Percentiles rank a stretch among this genome's conserved stretches.
Conservation (phyloP, 306 rosid species). For the Acacia acuminata region DNA sequence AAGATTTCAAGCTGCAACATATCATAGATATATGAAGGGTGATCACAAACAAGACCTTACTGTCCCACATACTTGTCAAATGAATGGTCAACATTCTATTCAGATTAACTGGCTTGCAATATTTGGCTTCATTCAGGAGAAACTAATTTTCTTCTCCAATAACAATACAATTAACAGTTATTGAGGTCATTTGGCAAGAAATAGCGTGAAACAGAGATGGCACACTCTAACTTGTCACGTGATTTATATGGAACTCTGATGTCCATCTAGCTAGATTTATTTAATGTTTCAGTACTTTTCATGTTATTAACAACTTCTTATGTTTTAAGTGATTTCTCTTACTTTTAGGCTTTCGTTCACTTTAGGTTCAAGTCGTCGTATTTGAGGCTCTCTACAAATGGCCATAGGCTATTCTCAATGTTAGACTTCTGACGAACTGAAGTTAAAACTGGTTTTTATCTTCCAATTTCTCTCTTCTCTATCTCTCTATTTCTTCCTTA, state of each 20-base stretch:
- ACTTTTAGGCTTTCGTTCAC: background rate
- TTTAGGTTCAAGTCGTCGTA: background rate
- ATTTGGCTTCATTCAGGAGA: conserved; percentile 2
- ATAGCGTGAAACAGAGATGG: background rate
- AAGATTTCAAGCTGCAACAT: conserved; percentile 30
- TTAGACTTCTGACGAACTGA: background rate
- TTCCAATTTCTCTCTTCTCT: background rate
- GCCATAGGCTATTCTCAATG: background rate
- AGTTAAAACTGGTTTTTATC: background rate
- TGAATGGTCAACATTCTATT: background rate
- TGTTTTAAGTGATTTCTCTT: background rate
- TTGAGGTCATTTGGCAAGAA: conserved; percentile 26
- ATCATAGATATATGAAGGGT: background rate
- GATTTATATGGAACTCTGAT: background rate
- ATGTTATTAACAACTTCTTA: background rate
- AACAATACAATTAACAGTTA: conserved; percentile 20
- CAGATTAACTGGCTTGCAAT: conserved; percentile 26
- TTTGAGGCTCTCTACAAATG: background rate
- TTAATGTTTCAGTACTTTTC: background rate
- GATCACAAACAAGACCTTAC: background rate
- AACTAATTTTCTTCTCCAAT: conserved; percentile 15
- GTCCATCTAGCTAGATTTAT: background rate
- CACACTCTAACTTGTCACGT: background rate
- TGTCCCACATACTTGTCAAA: conserved; percentile 7
- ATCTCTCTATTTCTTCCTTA: background rate